Evolutionary conservation across 1,139 yeast genomes (phyloP), one percentile per base, ranked within the genome.

Genomic region (Meyerozyma guilliermondii): DNA sequence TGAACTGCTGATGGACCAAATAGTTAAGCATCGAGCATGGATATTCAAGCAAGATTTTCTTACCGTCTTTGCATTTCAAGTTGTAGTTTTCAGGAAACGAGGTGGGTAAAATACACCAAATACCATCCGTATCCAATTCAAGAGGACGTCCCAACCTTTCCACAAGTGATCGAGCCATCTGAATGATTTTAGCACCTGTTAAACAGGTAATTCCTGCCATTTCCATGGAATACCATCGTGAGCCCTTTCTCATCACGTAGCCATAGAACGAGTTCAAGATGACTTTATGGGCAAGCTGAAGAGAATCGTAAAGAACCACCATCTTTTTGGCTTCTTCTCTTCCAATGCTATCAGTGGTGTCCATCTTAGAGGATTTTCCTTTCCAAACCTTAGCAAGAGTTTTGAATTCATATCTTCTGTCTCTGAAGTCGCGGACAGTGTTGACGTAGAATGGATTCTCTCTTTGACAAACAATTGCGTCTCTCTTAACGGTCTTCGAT

Each of bases 191-290:
- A 0, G 98, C 97, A 45, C 99, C 99, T 0, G 98, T 94, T 42
- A 91, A 74, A 74, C 98, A 94, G 0, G 99, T 94, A 14, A 94
- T 95, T 48, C 98, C 99, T 0, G 98, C 99, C 98, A 94, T 94
- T 63, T 92, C 98, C 95, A 94, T 91, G 0, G 98, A 92, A 57
- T 91, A 94, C 99, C 99, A 94, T 48, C 99, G 76, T 0, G 98
- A 91, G 29, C 98, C 99, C 58, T 92, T 94, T 65, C 99, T 79
- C 98, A 94, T 94, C 18, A 92, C 98, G 58, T 94, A 94, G 39
- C 99, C 99, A 55, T 94, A 94, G 59, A 94, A 94, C 0, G 98
- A 92, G 58, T 94, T 94, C 55, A 94, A 74, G 67, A 94, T 94
- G 56, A 92, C 98, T 58, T 94, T 94, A 61, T 94, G 98, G 0